phyloP scores from a whole-genome alignment of 2,329 filamentous ascomycete genomes.

The Trichophyton verrucosum region DNA sequence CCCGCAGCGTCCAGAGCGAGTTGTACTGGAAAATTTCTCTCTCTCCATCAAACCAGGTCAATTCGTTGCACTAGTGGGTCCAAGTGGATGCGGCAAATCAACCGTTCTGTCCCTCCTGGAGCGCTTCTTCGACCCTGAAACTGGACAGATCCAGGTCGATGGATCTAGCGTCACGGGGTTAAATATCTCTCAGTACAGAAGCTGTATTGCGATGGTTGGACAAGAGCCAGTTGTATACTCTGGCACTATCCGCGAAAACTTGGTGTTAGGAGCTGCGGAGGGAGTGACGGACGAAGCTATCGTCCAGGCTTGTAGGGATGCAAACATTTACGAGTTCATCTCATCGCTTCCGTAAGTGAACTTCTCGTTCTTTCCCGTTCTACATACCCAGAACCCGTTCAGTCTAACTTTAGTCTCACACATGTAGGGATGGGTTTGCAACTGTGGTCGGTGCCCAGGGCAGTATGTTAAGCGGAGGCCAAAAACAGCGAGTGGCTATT shows the following conservation, averaged over 20 bases:
- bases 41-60: slow-evolving; percentile 35
- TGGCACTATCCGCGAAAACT: slow-evolving; percentile 80
- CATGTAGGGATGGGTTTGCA: background rate
- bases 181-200: slow-evolving; percentile 76
- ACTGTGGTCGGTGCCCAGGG: background rate
- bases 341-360: slow-evolving; percentile 56
- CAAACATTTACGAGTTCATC: slow-evolving; percentile 84
- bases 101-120: slow-evolving; percentile 86
- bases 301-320: slow-evolving; percentile 67
- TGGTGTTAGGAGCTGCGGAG: slow-evolving; percentile 62
- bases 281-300: slow-evolving; percentile 60
- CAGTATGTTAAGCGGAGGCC: background rate
- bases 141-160: slow-evolving; percentile 72
- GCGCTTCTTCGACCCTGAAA: slow-evolving; percentile 82
- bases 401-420: background rate
- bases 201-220: slow-evolving; percentile 69
- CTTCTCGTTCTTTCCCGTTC: background rate
- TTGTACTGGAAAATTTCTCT: slow-evolving; percentile 75
- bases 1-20: slow-evolving; percentile 76
- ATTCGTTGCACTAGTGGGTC: slow-evolving; percentile 67
- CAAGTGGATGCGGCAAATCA: slow-evolving; percentile 84
- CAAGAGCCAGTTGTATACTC: slow-evolving; percentile 93
- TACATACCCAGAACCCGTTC: background rate
- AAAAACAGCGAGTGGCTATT: slow-evolving; percentile 1
- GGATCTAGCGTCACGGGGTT: slow-evolving; percentile 66